Evolutionary conservation across 1,284 basidiomycete species (phyloP), one percentile per base, ranked within the genome.

Genomic region (Tylopilus sp.): DNA sequence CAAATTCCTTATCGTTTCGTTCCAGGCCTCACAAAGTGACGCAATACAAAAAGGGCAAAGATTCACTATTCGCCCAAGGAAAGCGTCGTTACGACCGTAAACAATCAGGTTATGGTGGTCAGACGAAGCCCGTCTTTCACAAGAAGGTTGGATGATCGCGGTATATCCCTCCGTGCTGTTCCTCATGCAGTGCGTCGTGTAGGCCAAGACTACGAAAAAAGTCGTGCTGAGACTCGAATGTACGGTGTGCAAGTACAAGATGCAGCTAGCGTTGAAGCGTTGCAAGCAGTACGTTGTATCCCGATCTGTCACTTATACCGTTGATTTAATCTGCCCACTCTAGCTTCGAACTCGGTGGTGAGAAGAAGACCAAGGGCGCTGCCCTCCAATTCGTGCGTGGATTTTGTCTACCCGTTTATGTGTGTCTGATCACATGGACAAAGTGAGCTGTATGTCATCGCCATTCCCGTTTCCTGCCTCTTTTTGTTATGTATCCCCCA

Each of bases 61-160:
- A 91, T 71, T 96, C 93, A 56, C 76, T 94, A 60, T 88, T 89
- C 71, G 94, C 93, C 56, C 94, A 99, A 80, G 96, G 95, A 77
- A 99, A 99, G 88, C 91, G 95, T 71, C 94, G 96, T 82, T 99
- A 99, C 78, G 95, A 97, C 80, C 85, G 91, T 66, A 97, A 96
- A 82, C 94, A 96, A 76, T 89, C 88, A 68, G 95, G 95, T 80
- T 99, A 98, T 78, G 95, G 95, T 90, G 95, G 95, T 81, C 94
- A 97, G 82, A 99, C 95, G 60, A 99, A 99, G 83, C 95, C 96
- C 62, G 94, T 98, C 74, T 98, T 98, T 88, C 95, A 98, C 90
- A 98, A 94, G 81, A 95, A 94, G 85, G 90, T 74, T 43, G 24
- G 14, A 21, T 20, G n/a, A 34, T 28, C 14, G 15, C 11, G 9